These are phyloP conservation scores for Termitomyces sp. DNA, from an alignment of 768 basidiomycete genomes.

Conservation along the genomic window DNA sequence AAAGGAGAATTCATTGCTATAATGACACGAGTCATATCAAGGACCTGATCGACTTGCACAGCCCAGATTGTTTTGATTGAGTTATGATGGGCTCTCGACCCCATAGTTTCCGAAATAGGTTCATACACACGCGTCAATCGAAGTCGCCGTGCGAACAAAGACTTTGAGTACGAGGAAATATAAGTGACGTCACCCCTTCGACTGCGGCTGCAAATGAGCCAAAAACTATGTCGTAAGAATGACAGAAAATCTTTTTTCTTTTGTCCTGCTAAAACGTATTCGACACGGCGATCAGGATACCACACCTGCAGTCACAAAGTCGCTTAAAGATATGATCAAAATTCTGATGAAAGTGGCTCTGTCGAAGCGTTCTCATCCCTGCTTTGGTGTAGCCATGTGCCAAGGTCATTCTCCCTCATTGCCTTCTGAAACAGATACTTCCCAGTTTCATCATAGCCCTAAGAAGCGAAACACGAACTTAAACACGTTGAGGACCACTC, in stretches of 20 bases:
- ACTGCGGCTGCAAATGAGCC: too few relatives aligned
- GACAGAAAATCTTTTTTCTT: background rate
- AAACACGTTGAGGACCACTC: constrained; percentile 51
- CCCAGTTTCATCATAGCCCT: background rate
- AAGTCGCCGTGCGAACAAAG: too few relatives aligned
- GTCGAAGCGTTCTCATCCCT: constrained; percentile 67
- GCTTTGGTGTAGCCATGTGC: constrained; percentile 70
- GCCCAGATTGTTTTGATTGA: background rate
- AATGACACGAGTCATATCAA: background rate
- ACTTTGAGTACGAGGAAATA: background rate
- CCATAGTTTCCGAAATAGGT: background rate
- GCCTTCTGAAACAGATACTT: constrained; percentile 48
- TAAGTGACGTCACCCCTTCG: background rate
- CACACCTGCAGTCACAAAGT: background rate
- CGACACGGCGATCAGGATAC: background rate
- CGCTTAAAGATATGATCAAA: background rate
- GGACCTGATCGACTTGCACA: background rate
- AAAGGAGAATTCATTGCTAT: background rate
- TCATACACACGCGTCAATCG: too few relatives aligned
- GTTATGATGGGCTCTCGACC: background rate
- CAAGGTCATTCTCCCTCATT: constrained; percentile 69
- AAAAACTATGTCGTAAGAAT: too few relatives aligned
- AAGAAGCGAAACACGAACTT: constrained; percentile 42
- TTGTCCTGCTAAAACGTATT: background rate
- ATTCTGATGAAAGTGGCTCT: constrained; percentile 31